Evolutionary conservation across 495 filamentous ascomycete genomes (phyloP).

Genomic region (Hypoxylon intermedium): DNA sequence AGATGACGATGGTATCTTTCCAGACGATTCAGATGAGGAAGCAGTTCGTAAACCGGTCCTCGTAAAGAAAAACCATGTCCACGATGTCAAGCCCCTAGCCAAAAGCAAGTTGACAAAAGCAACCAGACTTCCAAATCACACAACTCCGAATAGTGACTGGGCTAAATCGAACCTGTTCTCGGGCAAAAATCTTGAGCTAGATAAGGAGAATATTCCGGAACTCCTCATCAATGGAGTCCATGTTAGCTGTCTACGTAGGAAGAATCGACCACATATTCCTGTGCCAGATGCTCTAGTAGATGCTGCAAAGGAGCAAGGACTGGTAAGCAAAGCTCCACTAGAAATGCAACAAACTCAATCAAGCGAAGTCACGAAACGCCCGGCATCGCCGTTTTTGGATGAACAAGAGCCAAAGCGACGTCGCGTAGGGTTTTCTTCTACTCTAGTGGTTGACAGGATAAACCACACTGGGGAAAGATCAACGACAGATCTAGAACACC

Average conservation of each 20-base stretch:
- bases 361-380: constrained; percentile 20
- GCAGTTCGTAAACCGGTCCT: constrained; percentile 26
- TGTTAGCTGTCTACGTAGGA: constrained; percentile 34
- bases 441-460: neutral
- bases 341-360: constrained; percentile 11
- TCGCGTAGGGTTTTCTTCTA: constrained; percentile 29
- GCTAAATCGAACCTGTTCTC: neutral
- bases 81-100: neutral
- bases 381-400: constrained; percentile 5
- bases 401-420: constrained; percentile 33
- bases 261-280: constrained; percentile 24
- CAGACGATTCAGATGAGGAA: constrained; percentile 65
- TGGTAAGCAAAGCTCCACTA: constrained; percentile 35
- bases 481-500: neutral
- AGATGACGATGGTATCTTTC: constrained; percentile 51
- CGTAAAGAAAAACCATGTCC: constrained; percentile 7
- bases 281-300: constrained; percentile 30
- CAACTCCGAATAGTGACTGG: neutral
- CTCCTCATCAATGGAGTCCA: constrained; percentile 28
- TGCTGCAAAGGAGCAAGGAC: constrained; percentile 47
- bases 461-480: neutral
- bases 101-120: neutral
- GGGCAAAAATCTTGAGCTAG: neutral
- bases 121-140: neutral
- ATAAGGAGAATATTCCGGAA: constrained; percentile 10